Base-by-base conservation (phyloP, 2,329 filamentous ascomycete genomes). In the Fonsecaea monophora region DNA sequence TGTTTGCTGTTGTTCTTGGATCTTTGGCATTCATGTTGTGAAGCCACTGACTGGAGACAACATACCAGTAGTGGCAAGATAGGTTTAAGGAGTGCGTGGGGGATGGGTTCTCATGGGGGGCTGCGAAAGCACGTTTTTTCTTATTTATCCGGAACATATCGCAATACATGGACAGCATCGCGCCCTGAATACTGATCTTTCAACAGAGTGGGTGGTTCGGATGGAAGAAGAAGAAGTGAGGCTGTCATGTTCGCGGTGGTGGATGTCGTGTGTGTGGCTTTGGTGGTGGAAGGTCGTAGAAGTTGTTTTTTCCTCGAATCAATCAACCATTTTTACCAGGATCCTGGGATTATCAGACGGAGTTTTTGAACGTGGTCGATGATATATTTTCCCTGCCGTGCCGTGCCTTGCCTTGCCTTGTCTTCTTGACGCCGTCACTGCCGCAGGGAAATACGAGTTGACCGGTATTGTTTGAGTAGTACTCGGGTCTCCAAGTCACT, bases 11-110 rank as follows among this genome's bases (percentile, higher is more conserved):
- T 30, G 60, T 62, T 56, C 60, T 68, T 21, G 67, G 62, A 38
- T 68, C 66, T 34, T n/a, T 66, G 34, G 63, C 66, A 8, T 70
- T 66, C 56, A 66, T 65, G 57, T 48, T 70, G 57, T 70, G 57
- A 66, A 32, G 59, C n/a, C 15, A 12, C 10, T 61, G n/a, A 53
- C 34, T n/a, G 48, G 58, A 48, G 53, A 38, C 15, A 6, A 5
- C 21, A 25, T 21, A 25, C 18, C 6, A 18, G n/a, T 9, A 7
- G 50, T 40, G 59, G 18, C 1, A 12, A 12, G 42, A 25, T 53
- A n/a, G 53, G 15, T 53, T 53, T 40, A 13, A 21, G 32, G 59
- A n/a, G 45, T 34, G 25, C 35, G 37, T 53, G 32, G 59, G 59
- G 25, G 25, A 53, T 40, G 59, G 45, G n/a, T 30, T 45, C 21